These are phyloP conservation scores for Suhomyces bokatorum DNA, from an alignment of 1,139 yeast genomes.

Conservation along the genomic window DNA sequence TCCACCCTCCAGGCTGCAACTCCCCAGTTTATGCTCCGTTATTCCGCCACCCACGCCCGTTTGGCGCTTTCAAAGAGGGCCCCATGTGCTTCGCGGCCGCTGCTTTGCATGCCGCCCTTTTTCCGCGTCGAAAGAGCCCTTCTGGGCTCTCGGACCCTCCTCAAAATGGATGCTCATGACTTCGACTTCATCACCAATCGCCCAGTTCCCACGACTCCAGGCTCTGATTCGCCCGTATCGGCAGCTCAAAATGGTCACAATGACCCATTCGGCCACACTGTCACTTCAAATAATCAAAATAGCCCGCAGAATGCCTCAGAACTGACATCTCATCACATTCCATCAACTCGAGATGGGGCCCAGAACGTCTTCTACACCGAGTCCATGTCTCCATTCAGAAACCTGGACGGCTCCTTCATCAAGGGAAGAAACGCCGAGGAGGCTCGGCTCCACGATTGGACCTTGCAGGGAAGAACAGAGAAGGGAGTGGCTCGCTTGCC, in stretches of 20 bases:
- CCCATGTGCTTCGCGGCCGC: neutral
- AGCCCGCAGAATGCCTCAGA: constrained; percentile 18
- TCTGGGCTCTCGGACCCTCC: neutral
- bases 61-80: neutral
- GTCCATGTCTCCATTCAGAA: constrained; percentile 35
- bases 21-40: constrained; percentile 1
- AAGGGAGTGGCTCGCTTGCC: constrained; percentile 52
- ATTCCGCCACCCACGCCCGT: neutral
- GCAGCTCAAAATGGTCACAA: constrained; percentile 33
- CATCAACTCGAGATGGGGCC: constrained; percentile 7
- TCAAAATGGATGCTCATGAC: constrained; percentile 9
- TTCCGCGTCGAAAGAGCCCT: neutral
- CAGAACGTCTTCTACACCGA: constrained; percentile 10
- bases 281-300: constrained; percentile 36
- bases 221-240: constrained; percentile 21
- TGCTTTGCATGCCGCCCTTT: neutral
- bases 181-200: constrained; percentile 14
- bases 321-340: constrained; percentile 5
- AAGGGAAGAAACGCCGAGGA: constrained; percentile 49
- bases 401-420: constrained; percentile 41
- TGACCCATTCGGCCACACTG: constrained; percentile 49
- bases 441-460: constrained; percentile 53
- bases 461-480: constrained; percentile 50
- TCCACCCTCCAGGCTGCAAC: constrained; percentile 8
- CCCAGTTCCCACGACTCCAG: neutral